These are phyloP conservation scores for Thecaphora thlaspeos DNA, from an alignment of 1,284 basidiomycete species.

Conservation along the genomic window DNA sequence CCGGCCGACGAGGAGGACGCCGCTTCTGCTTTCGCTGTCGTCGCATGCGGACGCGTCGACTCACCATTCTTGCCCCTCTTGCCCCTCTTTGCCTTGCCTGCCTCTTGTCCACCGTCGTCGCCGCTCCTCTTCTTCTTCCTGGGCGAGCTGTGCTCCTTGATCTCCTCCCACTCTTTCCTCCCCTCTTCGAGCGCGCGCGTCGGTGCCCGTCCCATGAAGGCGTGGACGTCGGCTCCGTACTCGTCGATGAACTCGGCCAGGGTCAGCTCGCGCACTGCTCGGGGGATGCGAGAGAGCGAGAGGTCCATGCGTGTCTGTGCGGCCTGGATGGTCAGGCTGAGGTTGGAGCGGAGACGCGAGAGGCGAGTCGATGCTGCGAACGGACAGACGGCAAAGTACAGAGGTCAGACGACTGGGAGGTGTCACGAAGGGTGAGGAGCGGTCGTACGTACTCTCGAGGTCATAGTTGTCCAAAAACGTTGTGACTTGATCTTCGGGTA, in stretches of 20 bases:
- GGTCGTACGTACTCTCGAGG: slow-evolving; percentile 12
- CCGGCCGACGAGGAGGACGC: not conserved
- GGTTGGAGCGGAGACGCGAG: slow-evolving; percentile 5
- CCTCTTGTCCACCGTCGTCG: slow-evolving; percentile 4
- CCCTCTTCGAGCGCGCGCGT: slow-evolving; percentile 22
- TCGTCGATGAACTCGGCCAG: slow-evolving; percentile 33
- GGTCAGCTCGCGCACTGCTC: slow-evolving; percentile 26
- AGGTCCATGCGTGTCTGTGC: slow-evolving; percentile 22
- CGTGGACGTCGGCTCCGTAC: slow-evolving; percentile 32
- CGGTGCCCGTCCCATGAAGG: slow-evolving; percentile 25
- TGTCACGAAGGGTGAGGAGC: not conserved
- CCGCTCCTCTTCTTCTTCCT: slow-evolving; percentile 19
- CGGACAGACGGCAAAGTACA: not conserved
- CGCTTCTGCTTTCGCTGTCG: slow-evolving; percentile 2
- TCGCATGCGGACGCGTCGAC: not conserved
- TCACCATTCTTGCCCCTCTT: slow-evolving; percentile 11
- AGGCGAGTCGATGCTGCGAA: slow-evolving; percentile 7
- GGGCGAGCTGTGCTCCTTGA: slow-evolving; percentile 13
- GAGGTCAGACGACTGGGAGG: not conserved
- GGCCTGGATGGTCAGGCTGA: slow-evolving; percentile 21
- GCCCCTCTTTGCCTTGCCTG: slow-evolving; percentile 4
- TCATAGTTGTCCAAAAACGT: slow-evolving; percentile 37
- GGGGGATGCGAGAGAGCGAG: slow-evolving; percentile 24
- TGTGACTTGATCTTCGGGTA: slow-evolving; percentile 39
- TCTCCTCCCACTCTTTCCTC: slow-evolving; percentile 36